phyloP scores from a whole-genome alignment of 805 yeast genomes.

The Starmerella vitae region DNA sequence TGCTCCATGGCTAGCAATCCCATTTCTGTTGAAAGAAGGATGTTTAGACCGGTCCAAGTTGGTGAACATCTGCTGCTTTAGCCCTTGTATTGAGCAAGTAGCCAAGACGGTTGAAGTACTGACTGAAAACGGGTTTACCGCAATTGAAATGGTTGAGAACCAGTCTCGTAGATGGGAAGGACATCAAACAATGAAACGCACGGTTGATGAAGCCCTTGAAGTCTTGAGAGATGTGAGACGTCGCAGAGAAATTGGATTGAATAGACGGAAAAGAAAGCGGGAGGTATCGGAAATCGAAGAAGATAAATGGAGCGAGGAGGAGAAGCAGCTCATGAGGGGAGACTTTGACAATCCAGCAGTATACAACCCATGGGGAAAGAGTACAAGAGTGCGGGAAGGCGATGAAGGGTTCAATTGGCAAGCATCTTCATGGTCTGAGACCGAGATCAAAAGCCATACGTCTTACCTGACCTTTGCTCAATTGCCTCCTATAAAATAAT shows the following conservation, averaged over 20 bases:
- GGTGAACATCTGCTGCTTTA: slow-evolving; percentile 80
- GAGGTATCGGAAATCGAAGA: slow-evolving; percentile 12
- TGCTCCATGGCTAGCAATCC: slow-evolving; percentile 93
- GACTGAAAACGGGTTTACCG: slow-evolving; percentile 64
- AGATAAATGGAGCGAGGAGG: slow-evolving; percentile 19
- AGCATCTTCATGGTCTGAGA: slow-evolving; percentile 68
- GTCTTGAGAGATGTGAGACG: slow-evolving; percentile 67
- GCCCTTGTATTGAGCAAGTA: slow-evolving; percentile 97
- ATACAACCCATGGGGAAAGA: slow-evolving; percentile 89
- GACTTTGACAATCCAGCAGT: slow-evolving; percentile 12
- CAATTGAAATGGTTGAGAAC: slow-evolving; percentile 84
- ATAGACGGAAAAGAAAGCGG: slow-evolving; percentile 23
- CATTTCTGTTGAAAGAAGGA: slow-evolving; percentile 37
- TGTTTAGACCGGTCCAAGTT: slow-evolving; percentile 26
- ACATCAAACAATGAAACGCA: slow-evolving; percentile 73
- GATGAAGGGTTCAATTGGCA: slow-evolving; percentile 69
- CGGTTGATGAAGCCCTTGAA: slow-evolving; percentile 63
- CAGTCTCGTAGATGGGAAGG: slow-evolving; percentile 80
- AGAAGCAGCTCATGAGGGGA: slow-evolving; percentile 15
- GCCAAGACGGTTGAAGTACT: slow-evolving; percentile 68
- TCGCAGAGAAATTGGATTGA: slow-evolving; percentile 43
- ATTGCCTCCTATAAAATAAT: slow-evolving; percentile 27
- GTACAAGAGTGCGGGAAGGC: slow-evolving; percentile 74
- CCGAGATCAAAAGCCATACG: slow-evolving; percentile 85
- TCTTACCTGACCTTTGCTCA: slow-evolving; percentile 86